Evolutionary conservation across 129 eudicot species (phyloP), one percentile per base, ranked within the genome.

Genomic region (Artemisia annua): DNA sequence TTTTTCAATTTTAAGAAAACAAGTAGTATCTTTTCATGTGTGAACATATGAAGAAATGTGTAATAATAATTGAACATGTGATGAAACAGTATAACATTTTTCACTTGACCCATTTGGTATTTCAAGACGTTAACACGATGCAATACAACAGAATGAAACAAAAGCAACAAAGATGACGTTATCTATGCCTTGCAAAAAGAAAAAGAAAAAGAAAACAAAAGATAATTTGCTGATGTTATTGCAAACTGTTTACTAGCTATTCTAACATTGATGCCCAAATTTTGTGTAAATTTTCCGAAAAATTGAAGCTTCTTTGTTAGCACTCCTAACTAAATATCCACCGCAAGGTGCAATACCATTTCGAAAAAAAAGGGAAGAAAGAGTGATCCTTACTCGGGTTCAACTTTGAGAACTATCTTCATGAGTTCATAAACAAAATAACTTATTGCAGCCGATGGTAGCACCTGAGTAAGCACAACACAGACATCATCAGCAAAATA

Each of bases 401-500:
- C 97, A 64, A 94, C 98, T 65, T 94, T 85, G 56, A 90, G 97
- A 78, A 88, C 93, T 72, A 94, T 85, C 91, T 90, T 94, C 98
- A 94, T 94, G 77, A 86, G 90, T 85, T 94, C 98, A 75, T 90
- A 94, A 54, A 90, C 96, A 63, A 94, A 85, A 71, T 94, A 94
- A 79, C 97, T 90, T 76, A 93, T 55, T 55, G 61, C 61, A 17
- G 61, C 61, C 24, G 61, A 55, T n/a, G 22, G 20, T n/a, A 55
- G 20, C 22, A 17, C 24, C 61, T 55, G 61, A 55, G 61, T 18
- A 55, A 55, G 24, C 61, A 55, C 20, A 55, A 55, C 61, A 55
- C 11, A 9, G 1, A 7, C 10, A 55, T 7, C 4, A 18, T 18
- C 61, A 55, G 10, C 44, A 55, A 55, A 17, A 8, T 7, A 55